Evolutionary conservation across 371 early-diverging fungal species (phyloP).

Genomic region (Mortierella sp.): DNA sequence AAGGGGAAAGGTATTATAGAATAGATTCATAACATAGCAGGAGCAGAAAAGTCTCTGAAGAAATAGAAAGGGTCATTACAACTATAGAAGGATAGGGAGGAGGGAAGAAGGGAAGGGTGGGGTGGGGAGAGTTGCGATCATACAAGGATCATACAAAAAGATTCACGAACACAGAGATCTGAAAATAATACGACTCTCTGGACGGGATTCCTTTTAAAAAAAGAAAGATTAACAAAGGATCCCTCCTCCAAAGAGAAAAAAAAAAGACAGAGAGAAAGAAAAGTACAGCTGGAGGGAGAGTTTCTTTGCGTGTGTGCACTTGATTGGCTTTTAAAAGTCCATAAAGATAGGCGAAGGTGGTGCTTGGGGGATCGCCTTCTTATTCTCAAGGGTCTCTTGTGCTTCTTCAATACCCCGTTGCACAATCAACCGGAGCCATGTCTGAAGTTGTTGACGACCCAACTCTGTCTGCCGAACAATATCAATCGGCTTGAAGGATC

Average conservation of each 20-base stretch:
- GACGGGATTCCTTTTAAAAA: too few species aligned
- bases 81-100: slow-evolving; percentile 12
- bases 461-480: slow-evolving; percentile 64
- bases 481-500: slow-evolving; percentile 63
- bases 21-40: too few species aligned
- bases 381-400: slow-evolving; percentile 26
- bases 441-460: slow-evolving; percentile 52
- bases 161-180: too few species aligned
- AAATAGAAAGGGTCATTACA: slow-evolving; percentile 10
- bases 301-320: not conserved
- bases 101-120: not conserved
- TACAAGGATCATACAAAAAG: too few species aligned
- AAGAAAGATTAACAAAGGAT: too few species aligned
- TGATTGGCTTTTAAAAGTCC: not conserved
- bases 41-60: not conserved
- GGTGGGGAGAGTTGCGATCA: too few species aligned
- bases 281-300: too few species aligned
- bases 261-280: too few species aligned
- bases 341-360: not conserved
- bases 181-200: too few species aligned
- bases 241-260: not conserved
- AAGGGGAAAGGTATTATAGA: too few species aligned
- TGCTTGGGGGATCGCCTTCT: not conserved
- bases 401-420: slow-evolving; percentile 51
- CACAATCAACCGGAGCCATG: slow-evolving; percentile 42